Percentiles rank a stretch among this genome's conserved stretches.
Evolutionary conservation across 305 asterid species (phyloP).

Genomic region (Fraxinus xanthoxyloides): DNA sequence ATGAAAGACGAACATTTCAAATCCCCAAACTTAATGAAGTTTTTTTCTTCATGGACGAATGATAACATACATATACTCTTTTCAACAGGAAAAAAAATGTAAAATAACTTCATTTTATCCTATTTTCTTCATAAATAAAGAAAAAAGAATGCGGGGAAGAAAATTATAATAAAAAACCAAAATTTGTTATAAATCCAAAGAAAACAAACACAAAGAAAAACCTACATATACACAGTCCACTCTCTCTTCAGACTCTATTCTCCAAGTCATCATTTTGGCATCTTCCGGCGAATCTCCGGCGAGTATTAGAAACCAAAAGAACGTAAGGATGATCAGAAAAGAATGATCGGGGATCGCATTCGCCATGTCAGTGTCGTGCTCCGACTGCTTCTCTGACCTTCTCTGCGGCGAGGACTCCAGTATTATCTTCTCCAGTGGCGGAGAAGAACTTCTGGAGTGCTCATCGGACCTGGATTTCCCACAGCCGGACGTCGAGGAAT

Average conservation of each 20-base stretch:
- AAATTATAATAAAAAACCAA: too few relatives aligned
- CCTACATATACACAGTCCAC: conserved; percentile 11
- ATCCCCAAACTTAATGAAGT: not conserved
- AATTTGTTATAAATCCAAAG: conserved; percentile 22
- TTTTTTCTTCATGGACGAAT: not conserved
- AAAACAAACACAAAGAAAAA: conserved; percentile 20
- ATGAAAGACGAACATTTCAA: not conserved
- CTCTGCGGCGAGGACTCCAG: conserved; percentile 76
- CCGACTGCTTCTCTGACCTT: conserved; percentile 83
- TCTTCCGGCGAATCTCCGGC: conserved; percentile 60
- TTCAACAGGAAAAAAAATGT: not conserved
- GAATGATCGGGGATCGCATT: conserved; percentile 29
- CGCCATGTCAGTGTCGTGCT: conserved; percentile 69
- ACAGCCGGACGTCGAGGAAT: conserved; percentile 55
- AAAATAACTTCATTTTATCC: not conserved
- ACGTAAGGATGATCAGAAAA: conserved; percentile 30
- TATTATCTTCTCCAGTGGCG: conserved; percentile 45
- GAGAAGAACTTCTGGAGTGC: conserved; percentile 56
- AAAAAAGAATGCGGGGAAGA: not conserved
- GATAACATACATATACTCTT: not conserved
- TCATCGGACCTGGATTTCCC: conserved; percentile 56
- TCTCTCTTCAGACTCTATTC: conserved; percentile 28
- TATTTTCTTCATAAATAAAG: not conserved
- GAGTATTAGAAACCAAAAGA: conserved; percentile 38
- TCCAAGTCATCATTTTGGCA: conserved; percentile 18